A percentile compares a stretch with the other conserved stretches of the same genome.
Conservation (phyloP, 1,284 basidiomycete genomes). For the Peniophora sp. region DNA sequence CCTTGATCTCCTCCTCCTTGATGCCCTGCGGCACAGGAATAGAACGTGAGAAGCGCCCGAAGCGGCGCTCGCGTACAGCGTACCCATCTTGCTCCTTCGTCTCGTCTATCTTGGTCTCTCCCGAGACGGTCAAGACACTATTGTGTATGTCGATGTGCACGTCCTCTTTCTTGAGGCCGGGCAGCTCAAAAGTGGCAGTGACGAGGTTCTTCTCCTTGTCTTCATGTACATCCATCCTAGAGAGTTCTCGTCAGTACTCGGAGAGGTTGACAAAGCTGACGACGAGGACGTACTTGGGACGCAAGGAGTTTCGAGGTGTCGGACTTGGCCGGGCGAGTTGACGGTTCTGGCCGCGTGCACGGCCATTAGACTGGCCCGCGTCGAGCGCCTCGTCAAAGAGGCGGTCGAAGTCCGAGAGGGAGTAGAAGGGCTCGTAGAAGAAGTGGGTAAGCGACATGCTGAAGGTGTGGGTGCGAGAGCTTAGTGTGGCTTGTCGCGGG, state of each 20-base stretch:
- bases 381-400: slow-evolving; percentile 5
- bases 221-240: slow-evolving; percentile 27
- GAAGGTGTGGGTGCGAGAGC: no score
- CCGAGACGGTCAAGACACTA: slow-evolving; percentile 27
- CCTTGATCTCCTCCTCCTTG: slow-evolving; percentile 17
- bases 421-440: slow-evolving; percentile 2
- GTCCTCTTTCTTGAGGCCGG: slow-evolving; percentile 30
- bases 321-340: no score
- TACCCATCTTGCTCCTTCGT: slow-evolving; percentile 22
- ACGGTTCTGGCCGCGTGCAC: no score
- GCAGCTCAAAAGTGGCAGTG: slow-evolving; percentile 33
- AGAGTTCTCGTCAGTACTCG: slow-evolving; percentile 16
- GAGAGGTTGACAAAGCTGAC: no score
- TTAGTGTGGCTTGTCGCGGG: no score
- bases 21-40: slow-evolving; percentile 28
- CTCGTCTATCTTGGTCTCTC: slow-evolving; percentile 18
- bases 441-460: neutral
- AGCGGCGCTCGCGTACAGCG: slow-evolving; percentile 26
- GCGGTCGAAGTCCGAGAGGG: slow-evolving; percentile 3
- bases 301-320: neutral
- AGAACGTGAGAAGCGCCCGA: slow-evolving; percentile 27
- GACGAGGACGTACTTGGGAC: no score
- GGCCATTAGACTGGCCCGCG: neutral
- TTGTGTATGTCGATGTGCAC: slow-evolving; percentile 29
- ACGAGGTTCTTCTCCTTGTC: slow-evolving; percentile 24